Percentiles rank a stretch among this genome's conserved stretches.
phyloP scores from a whole-genome alignment of 75 land plant species.

The Selaginella tamariscina region DNA sequence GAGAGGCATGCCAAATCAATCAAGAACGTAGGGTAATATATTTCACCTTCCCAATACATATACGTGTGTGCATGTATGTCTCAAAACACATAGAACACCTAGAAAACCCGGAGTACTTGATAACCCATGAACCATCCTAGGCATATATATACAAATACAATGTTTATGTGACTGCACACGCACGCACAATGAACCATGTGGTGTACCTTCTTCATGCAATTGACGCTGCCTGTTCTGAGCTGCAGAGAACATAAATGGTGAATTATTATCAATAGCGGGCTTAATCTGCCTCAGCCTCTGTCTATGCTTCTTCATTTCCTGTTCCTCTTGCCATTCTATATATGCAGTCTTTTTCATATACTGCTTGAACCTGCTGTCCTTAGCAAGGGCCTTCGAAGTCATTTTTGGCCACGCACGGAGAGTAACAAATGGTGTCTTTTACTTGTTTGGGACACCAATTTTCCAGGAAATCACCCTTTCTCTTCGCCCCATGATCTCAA shows the following conservation, averaged over 20 bases:
- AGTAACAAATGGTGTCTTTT: not conserved
- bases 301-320: not conserved
- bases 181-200: not conserved
- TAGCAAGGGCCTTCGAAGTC: slow-evolving; percentile 4
- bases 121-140: no score
- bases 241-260: not conserved
- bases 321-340: slow-evolving; percentile 13
- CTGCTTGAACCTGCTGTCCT: slow-evolving; percentile 14
- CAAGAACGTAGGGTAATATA: no score
- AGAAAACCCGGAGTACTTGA: no score
- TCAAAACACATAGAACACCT: no score
- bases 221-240: slow-evolving; percentile 1
- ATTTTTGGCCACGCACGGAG: not conserved
- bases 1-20: no score
- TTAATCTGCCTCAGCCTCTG: slow-evolving; percentile 8
- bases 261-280: slow-evolving; percentile 14
- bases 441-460: not conserved
- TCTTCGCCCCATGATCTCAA: not conserved
- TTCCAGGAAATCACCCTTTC: not conserved
- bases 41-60: no score
- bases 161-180: no score
- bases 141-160: no score
- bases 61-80: no score
- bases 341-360: slow-evolving; percentile 12
- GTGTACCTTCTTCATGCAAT: slow-evolving; percentile 1